Evolutionary conservation across 352 stramenopile species (phyloP), one percentile per base, ranked within the genome.

Genomic region (Pythium periplocum): DNA sequence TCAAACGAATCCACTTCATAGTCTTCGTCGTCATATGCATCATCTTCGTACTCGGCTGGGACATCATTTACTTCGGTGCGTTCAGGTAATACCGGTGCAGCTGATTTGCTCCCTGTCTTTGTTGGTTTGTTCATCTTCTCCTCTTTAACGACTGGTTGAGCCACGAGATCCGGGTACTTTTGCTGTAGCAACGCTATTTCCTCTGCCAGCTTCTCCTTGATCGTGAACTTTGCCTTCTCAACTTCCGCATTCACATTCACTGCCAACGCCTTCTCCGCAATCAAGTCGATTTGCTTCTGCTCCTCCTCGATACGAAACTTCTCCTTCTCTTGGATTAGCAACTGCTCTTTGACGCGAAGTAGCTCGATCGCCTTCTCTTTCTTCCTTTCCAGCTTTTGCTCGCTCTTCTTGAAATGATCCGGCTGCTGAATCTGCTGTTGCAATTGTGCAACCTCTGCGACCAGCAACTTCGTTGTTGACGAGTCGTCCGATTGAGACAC

Each of bases 381-480:
- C 54, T 85, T 85, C 37, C 59, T 55, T n/a, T 51, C 55, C 1
- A 83, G 9, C 50, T 83, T 81, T 5, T 31, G 44, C 11, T 59
- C 31, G 0, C 26, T 4, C 34, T 45, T 48, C 5, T 48, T 37
- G 7, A 49, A 45, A 8, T 64, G 45, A 7, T 7, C 35, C 26
- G 63, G 51, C 4, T 26, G 39, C 30, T 35, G 34, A 1, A 47
- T 49, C 12, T 45, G 44, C 6, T 41, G 30, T n/a, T 54, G 45
- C 10, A 46, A 43, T 45, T 69, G 53, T 2, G 76, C 32, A 6
- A 69, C 55, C 50, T 85, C 62, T 6, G 55, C 57, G 6, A 75
- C 38, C n/a, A 86, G 54, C 42, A 82, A 47, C 35, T 70, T 78
- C 11, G 72, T 86, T 7, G 61, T 79, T 4, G 75, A 81, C 8